Evolutionary conservation across 805 yeast species (phyloP).

Genomic region (Hemisphaericaspora nanyangensis): DNA sequence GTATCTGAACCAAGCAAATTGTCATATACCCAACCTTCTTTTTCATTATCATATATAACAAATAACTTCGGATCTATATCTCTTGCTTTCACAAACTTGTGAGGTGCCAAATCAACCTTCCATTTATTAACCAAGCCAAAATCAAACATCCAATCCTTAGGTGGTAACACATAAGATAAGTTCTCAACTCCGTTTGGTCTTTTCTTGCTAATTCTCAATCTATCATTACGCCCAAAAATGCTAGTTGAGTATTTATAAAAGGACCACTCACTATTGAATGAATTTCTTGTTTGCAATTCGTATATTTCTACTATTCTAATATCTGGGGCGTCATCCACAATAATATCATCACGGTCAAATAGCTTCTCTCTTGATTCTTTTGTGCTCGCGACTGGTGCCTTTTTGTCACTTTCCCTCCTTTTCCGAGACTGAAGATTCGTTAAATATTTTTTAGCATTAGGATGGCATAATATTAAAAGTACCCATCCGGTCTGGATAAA

Average conservation of each 20-base stretch:
- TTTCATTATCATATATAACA: slow-evolving; percentile 23
- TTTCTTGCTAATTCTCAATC: slow-evolving; percentile 35
- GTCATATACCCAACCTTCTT: slow-evolving; percentile 53
- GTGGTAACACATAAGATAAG: slow-evolving; percentile 59
- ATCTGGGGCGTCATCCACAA: slow-evolving; percentile 69
- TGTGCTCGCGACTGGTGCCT: slow-evolving; percentile 13
- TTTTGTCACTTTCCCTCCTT: slow-evolving; percentile 16
- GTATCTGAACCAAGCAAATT: slow-evolving; percentile 13
- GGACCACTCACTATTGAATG: slow-evolving; percentile 59
- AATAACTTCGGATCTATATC: slow-evolving; percentile 21
- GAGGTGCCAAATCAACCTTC: slow-evolving; percentile 57
- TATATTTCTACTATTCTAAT: slow-evolving; percentile 65
- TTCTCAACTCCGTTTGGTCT: slow-evolving; percentile 63
- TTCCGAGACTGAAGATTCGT: slow-evolving; percentile 11
- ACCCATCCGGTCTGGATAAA: slow-evolving; percentile 61
- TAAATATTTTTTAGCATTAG: slow-evolving; percentile 40
- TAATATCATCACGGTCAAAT: slow-evolving; percentile 45
- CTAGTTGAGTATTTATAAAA: slow-evolving; percentile 53
- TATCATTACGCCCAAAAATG: slow-evolving; percentile 51
- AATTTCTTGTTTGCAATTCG: slow-evolving; percentile 67
- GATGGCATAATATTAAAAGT: slow-evolving; percentile 53
- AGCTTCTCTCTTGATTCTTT: slow-evolving; percentile 19
- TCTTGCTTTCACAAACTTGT: slow-evolving; percentile 49
- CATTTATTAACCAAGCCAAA: slow-evolving; percentile 50
- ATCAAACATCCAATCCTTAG: slow-evolving; percentile 71